Conservation (phyloP, 805 yeast species). For the Metschnikowia anglica region DNA sequence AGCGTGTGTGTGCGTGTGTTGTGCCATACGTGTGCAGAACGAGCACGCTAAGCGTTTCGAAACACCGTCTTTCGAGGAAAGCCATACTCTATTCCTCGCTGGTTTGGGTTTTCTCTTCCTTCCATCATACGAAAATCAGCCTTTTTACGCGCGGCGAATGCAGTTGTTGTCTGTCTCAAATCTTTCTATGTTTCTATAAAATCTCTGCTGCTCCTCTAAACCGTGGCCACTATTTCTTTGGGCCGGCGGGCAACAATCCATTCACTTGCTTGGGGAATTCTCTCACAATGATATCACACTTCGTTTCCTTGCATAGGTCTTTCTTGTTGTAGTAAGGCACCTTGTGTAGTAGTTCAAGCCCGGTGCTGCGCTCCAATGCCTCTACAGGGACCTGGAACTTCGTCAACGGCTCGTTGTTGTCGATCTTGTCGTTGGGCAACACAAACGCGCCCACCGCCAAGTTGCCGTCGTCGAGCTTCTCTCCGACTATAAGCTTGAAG, state of each 20-base stretch:
- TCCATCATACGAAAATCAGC: no score
- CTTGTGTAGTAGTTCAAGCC: slow-evolving; percentile 73
- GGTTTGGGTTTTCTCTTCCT: no score
- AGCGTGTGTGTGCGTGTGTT: no score
- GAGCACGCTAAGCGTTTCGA: no score
- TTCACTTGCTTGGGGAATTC: slow-evolving; percentile 61
- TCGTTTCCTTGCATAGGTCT: slow-evolving; percentile 75
- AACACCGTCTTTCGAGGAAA: no score
- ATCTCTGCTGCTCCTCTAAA: neutral
- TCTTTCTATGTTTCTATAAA: neutral
- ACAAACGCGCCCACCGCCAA: slow-evolving; percentile 91
- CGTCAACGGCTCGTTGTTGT: slow-evolving; percentile 67
- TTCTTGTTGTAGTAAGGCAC: slow-evolving; percentile 57
- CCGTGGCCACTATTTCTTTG: slow-evolving; percentile 1
- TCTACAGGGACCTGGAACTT: slow-evolving; percentile 85
- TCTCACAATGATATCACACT: slow-evolving; percentile 76
- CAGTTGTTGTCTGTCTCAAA: no score
- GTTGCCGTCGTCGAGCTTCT: slow-evolving; percentile 44
- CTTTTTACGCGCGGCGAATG: no score
- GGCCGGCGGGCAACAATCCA: slow-evolving; percentile 8
- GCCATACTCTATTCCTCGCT: no score
- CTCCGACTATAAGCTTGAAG: slow-evolving; percentile 87
- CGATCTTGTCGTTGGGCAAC: slow-evolving; percentile 80
- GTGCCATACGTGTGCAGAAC: no score
- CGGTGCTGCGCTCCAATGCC: slow-evolving; percentile 84